Evolutionary conservation across 1,139 yeast species (phyloP).

Genomic region (Blastobotrys persicus): DNA sequence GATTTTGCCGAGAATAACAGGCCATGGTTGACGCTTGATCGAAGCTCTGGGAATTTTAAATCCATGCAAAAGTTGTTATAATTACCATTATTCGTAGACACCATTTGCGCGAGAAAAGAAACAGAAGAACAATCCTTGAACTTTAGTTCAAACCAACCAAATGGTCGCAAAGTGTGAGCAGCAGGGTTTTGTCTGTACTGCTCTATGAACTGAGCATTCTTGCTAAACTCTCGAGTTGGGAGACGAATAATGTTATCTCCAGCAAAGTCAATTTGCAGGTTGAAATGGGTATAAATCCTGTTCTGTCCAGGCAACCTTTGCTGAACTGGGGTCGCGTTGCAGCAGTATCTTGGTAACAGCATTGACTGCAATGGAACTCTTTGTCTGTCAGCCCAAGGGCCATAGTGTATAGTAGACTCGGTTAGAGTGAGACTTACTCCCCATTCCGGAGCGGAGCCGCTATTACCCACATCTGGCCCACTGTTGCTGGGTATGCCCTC

Average conservation of each 20-base stretch:
- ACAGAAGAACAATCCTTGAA: constrained; percentile 54
- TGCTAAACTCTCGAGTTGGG: constrained; percentile 83
- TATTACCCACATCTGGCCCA: constrained; percentile 50
- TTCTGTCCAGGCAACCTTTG: constrained; percentile 47
- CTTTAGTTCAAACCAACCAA: constrained; percentile 88
- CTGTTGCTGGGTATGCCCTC: constrained; percentile 18
- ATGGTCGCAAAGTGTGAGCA: constrained; percentile 51
- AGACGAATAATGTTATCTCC: constrained; percentile 70
- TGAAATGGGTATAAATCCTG: constrained; percentile 58
- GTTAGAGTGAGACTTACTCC: constrained; percentile 61
- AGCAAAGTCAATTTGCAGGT: constrained; percentile 49
- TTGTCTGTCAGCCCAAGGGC: constrained; percentile 96
- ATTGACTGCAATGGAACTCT: constrained; percentile 61
- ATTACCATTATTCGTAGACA: constrained; percentile 60
- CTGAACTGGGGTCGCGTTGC: constrained; percentile 53
- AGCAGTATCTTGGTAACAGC: constrained; percentile 65
- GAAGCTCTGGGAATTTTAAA: constrained; percentile 59
- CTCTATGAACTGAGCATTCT: constrained; percentile 50
- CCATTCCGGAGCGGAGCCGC: constrained; percentile 56
- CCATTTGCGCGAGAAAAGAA: constrained; percentile 48
- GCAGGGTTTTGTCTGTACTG: constrained; percentile 38
- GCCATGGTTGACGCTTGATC: constrained; percentile 89
- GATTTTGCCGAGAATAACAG: constrained; percentile 61
- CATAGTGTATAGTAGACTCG: constrained; percentile 73
- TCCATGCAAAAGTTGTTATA: constrained; percentile 49